Conservation (phyloP, 139 green algal genomes). For the Micractinium conductrix region DNA sequence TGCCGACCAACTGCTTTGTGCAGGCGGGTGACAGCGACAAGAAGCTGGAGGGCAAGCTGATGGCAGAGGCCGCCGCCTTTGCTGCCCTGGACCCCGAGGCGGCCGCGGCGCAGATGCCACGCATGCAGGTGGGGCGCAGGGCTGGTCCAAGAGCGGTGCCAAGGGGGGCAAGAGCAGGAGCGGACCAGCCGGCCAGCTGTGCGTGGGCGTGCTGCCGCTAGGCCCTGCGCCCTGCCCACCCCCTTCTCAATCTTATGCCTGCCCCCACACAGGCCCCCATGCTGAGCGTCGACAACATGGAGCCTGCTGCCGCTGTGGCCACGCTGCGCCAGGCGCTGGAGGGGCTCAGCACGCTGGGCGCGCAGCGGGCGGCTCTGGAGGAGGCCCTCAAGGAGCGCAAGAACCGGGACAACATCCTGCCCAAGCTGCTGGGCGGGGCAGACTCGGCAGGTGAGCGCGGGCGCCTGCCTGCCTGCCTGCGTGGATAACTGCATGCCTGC, state of each 20-base stretch:
- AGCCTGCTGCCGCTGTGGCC: conserved; percentile 74
- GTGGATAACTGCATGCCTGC: too few species aligned
- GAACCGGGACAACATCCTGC: conserved; percentile 90
- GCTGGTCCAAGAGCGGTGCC: neutral
- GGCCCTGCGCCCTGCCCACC: neutral
- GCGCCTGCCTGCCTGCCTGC: neutral
- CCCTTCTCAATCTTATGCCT: neutral
- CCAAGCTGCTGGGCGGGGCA: conserved; percentile 78
- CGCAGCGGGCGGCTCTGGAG: conserved; percentile 82
- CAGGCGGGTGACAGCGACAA: conserved; percentile 75
- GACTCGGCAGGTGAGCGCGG: neutral
- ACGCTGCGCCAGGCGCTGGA: conserved; percentile 72
- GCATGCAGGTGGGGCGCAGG: conserved; percentile 64
- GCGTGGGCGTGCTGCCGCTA: too few species aligned
- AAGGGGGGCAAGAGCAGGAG: too few species aligned
- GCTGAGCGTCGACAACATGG: conserved; percentile 63
- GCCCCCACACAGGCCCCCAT: conserved; percentile 40
- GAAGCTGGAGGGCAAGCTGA: conserved; percentile 61
- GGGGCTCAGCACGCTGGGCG: conserved; percentile 56
- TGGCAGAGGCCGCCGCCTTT: conserved; percentile 57
- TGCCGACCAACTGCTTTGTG: neutral
- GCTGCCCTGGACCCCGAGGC: conserved; percentile 57
- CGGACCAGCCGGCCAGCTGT: too few species aligned
- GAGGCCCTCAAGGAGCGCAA: conserved; percentile 87
- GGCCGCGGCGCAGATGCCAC: conserved; percentile 69